These are phyloP conservation scores for Yamadazyma membranifaciens DNA, from an alignment of 1,139 yeast genomes.

Conservation along the genomic window DNA sequence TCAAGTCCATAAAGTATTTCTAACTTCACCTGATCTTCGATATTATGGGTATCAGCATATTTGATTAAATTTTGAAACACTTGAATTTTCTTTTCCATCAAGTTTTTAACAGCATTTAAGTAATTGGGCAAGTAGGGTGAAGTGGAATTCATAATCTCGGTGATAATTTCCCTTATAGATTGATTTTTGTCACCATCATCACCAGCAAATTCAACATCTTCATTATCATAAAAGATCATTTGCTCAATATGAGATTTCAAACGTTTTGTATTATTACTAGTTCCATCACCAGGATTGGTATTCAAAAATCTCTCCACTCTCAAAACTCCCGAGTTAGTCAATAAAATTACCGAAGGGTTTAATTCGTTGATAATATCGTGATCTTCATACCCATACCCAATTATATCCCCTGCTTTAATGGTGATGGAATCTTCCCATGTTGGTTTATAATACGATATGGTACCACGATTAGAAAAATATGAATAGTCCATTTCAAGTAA, in stretches of 20 bases:
- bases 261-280: constrained; percentile 25
- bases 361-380: constrained; percentile 18
- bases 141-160: constrained; percentile 53
- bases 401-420: constrained; percentile 50
- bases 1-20: constrained; percentile 52
- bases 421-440: constrained; percentile 79
- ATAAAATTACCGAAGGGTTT: constrained; percentile 41
- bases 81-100: constrained; percentile 24
- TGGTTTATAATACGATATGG: constrained; percentile 47
- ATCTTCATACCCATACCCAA: constrained; percentile 62
- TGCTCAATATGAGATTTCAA: constrained; percentile 77
- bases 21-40: constrained; percentile 27
- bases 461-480: constrained; percentile 27
- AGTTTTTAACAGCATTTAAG: constrained; percentile 27
- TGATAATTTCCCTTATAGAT: constrained; percentile 49
- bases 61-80: constrained; percentile 39
- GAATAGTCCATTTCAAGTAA: constrained; percentile 57
- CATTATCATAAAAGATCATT: constrained; percentile 58
- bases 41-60: constrained; percentile 35
- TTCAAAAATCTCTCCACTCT: constrained; percentile 51
- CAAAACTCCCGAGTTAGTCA: constrained; percentile 66
- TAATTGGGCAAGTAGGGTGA: constrained; percentile 34
- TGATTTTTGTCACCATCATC: constrained; percentile 7
- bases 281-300: constrained; percentile 12
- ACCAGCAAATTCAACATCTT: constrained; percentile 39